Base-by-base conservation (phyloP, 108 stramenopile species). In the Pseudonitzschia pungens region DNA sequence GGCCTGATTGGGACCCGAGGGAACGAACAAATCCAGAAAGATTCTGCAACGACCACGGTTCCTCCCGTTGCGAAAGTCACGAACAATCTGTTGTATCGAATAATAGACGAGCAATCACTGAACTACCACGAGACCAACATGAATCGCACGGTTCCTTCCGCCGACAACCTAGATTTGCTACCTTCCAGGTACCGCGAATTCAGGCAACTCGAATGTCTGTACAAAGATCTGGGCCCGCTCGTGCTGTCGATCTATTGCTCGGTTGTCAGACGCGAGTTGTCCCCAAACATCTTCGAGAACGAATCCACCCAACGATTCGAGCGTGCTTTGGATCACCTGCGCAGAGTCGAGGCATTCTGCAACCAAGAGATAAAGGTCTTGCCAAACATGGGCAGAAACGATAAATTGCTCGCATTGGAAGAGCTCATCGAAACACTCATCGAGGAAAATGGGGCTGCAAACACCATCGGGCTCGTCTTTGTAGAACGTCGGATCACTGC, bases 401-500 rank as follows among this genome's bases (percentile, higher is more conserved):
- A 81, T 48, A 88, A 88, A 64, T 68, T 88, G 64, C 52, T 72
- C 27, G 81, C 76, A 41, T 42, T 84, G 65, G 66, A 84, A 56
- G 71, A 81, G 57, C 33, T 75, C 15, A 48, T 88, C 40, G 62
- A 85, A 52, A 65, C 58, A 7, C 45, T 70, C 21, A 68, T 85
- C 20, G 72, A 79, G 40, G 51, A 66, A n/a, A 22, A 72, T 5
- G 71, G 59, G 24, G 55, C 43, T 43, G 53, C 52, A 5, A 41
- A 75, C 15, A 69, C 73, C 20, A 83, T 86, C 57, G 85, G 88
- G 42, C 62, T 89, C 1, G 81, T 86, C 14, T 89, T 89, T 77
- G 83, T 84, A 0, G 75, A 89, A 45, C 67, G 77, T 40, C 76
- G 88, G 22, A 73, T 84, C 9, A 86, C 85, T n/a, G 88, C 85